Percentiles rank a stretch among this genome's conserved stretches.
phyloP scores from a whole-genome alignment of 352 stramenopile species.

The Globisporangium apiculatum region DNA sequence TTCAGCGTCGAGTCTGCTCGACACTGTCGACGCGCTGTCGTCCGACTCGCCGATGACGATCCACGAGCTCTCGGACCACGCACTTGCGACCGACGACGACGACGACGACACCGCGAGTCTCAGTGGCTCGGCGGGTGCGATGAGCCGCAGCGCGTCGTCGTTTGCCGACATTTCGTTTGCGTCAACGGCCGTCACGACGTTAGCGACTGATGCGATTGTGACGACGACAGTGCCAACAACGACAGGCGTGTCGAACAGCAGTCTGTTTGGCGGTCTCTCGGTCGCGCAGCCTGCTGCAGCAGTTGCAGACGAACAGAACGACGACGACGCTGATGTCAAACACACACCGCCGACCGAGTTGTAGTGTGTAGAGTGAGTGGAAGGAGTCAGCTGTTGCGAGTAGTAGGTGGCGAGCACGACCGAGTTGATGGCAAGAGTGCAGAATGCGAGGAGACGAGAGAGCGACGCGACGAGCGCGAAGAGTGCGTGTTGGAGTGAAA shows the following conservation, averaged over 20 bases:
- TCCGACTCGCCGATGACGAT: constrained; percentile 40
- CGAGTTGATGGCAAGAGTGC: too few species aligned
- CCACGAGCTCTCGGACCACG: constrained; percentile 37
- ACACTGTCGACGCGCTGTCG: constrained; percentile 12
- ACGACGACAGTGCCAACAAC: not conserved
- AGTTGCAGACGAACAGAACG: too few species aligned
- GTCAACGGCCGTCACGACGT: constrained; percentile 3
- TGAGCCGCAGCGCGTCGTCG: constrained; percentile 11
- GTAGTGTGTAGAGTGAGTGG: too few species aligned
- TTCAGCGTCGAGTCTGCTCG: constrained; percentile 10
- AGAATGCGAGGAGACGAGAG: too few species aligned
- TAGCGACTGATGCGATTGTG: constrained; percentile 1
- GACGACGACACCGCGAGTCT: not conserved
- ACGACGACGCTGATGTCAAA: too few species aligned
- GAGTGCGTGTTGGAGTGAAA: too few species aligned
- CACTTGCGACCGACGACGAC: constrained; percentile 10
- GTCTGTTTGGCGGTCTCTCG: constrained; percentile 14
- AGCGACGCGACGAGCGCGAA: too few species aligned
- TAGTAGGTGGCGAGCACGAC: too few species aligned
- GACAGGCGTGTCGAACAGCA: not conserved
- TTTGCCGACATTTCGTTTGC: constrained; percentile 17
- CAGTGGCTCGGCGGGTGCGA: not conserved
- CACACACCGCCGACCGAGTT: too few species aligned
- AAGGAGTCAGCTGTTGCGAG: too few species aligned
- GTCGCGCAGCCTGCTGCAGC: constrained; percentile 2